Evolutionary conservation across 805 yeast genomes (phyloP).

Genomic region (Monosporozyma unispora): DNA sequence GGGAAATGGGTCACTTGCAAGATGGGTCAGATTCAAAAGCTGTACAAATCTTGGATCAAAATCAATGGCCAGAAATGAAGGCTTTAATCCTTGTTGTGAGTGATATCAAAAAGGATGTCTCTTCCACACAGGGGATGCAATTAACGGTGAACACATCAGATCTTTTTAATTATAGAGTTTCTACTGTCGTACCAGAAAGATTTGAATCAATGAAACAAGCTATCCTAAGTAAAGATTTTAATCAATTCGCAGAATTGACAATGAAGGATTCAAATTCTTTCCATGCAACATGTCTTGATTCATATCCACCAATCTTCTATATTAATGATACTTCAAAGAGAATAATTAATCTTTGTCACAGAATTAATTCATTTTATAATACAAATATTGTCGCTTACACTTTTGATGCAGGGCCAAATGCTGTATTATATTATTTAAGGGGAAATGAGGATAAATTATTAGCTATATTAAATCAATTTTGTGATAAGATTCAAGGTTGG

Average conservation of each 20-base stretch:
- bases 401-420: constrained; percentile 98
- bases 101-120: constrained; percentile 88
- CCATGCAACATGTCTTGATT: constrained; percentile 96
- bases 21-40: constrained; percentile 95
- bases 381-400: constrained; percentile 87
- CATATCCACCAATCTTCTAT: constrained; percentile 91
- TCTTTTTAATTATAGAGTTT: constrained; percentile 70
- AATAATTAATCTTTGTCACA: constrained; percentile 69
- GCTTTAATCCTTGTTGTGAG: constrained; percentile 90
- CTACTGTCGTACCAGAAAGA: constrained; percentile 77
- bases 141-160: constrained; percentile 83
- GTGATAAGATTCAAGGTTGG: constrained; percentile 65
- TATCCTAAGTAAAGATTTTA: constrained; percentile 66
- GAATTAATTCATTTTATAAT: constrained; percentile 50
- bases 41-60: constrained; percentile 74
- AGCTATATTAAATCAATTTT: constrained; percentile 55
- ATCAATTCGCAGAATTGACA: constrained; percentile 76
- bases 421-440: constrained; percentile 82
- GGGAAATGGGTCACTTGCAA: constrained; percentile 82
- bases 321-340: constrained; percentile 84
- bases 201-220: constrained; percentile 74
- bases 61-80: constrained; percentile 88
- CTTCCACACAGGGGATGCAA: constrained; percentile 96
- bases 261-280: constrained; percentile 96
- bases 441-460: constrained; percentile 67